Evolutionary conservation across 805 yeast species (phyloP), one percentile per base, ranked within the genome.

Genomic region (Wickerhamiella slavikovae): DNA sequence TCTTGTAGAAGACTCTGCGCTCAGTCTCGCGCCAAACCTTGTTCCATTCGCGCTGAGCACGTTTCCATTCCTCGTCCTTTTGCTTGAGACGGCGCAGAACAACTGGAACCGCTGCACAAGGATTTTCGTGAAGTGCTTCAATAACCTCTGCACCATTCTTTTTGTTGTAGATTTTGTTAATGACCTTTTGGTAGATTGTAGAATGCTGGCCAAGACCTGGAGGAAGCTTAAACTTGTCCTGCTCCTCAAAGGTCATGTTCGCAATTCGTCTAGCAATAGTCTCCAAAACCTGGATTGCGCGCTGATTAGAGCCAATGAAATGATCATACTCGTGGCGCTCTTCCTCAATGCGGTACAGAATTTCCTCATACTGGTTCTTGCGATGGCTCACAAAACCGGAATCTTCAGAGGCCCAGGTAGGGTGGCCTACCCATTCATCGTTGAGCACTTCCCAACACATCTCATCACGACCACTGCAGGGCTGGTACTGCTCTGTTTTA

Each of bases 341-440:
- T 50, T 89, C 98, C 53, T 89, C 98, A 34, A 83, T 79, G 49
- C 92, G 74, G 58, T 82, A 83, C 31, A 89, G 55, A 29, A 89
- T 78, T 51, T 89, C 99, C 53, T 89, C 99, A 49, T 85, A 89
- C 55, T 89, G 98, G 49, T 89, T 89, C 54, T 89, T 89, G 39
- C 96, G 69, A 51, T 89, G 99, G n/a, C 98, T 94, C 48, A 89
- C 83, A 44, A 85, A 89, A 0, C 98, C 99, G 9, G 94, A 78
- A 51, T 89, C 99, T 51, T 89, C 99, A 1, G 96, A 85, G 3
- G 96, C 98, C 99, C 99, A 89, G n/a, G 93, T 91, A 15, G 99
- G 99, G 53, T 89, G 96, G 5, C 95, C 94, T 21, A 89, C 96
- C 95, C 96, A 89, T 53, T 85, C 96, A 51, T 89, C 98, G 52